Conservation (phyloP, 495 filamentous ascomycete genomes). For the Penicillium dipodomyicola region DNA sequence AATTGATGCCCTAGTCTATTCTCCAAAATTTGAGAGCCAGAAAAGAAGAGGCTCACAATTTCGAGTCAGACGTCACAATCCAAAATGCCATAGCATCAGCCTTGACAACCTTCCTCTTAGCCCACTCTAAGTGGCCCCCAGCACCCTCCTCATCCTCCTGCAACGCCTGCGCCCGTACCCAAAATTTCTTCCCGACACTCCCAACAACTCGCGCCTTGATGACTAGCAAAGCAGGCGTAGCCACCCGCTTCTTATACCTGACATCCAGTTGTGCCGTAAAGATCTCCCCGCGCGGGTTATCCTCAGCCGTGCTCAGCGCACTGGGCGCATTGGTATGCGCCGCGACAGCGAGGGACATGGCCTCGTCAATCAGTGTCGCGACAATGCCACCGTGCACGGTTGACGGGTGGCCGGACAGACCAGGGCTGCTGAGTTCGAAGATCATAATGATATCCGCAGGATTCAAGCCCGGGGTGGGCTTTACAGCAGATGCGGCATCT, state of each 20-base stretch:
- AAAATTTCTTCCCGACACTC: conserved; percentile 39
- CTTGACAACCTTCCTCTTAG: conserved; percentile 33
- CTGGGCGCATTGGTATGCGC: conserved; percentile 26
- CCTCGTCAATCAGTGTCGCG: conserved; percentile 70
- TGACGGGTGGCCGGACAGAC: conserved; percentile 39
- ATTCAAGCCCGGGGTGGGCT: conserved; percentile 23
- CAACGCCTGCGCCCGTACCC: conserved; percentile 41
- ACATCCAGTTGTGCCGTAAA: conserved; percentile 46
- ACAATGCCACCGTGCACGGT: conserved; percentile 52
- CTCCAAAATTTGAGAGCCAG: no score
- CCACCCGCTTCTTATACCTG: conserved; percentile 36
- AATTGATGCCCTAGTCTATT: conserved; percentile 1
- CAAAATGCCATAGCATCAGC: conserved; percentile 47
- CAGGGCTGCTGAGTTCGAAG: conserved; percentile 33
- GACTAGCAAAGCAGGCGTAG: conserved; percentile 34
- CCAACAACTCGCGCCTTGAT: conserved; percentile 36
- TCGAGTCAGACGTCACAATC: conserved; percentile 29
- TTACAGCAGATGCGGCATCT: conserved; percentile 24
- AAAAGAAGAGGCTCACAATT: conserved; percentile 13
- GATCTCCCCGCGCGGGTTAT: conserved; percentile 32
- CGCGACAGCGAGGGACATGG: conserved; percentile 41
- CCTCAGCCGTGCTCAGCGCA: neutral
- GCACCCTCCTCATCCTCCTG: conserved; percentile 36
- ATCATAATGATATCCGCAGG: conserved; percentile 43
- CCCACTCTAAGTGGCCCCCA: conserved; percentile 32